phyloP scores from a whole-genome alignment of 257 asterid genomes.

The Solanum chilense region DNA sequence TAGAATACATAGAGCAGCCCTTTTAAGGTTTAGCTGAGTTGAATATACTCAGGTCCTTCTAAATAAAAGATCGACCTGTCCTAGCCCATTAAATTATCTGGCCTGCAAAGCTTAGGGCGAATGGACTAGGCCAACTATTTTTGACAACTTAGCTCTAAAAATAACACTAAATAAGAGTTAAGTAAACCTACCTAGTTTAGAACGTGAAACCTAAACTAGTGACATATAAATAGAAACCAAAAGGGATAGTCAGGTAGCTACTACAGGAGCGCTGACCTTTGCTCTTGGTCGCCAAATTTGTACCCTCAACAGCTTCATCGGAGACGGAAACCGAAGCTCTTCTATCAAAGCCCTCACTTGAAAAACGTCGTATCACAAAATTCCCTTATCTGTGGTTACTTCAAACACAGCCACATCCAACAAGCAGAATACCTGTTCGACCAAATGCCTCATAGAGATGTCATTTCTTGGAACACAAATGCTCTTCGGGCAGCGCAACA shows the following conservation, averaged over 20 bases:
- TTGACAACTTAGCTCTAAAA: too few relatives aligned
- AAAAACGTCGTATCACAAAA: slow-evolving; percentile 53
- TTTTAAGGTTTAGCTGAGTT: too few relatives aligned
- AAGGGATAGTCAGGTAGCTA: background rate
- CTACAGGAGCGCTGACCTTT: background rate
- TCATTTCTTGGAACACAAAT: slow-evolving; percentile 17
- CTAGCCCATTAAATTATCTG: too few relatives aligned
- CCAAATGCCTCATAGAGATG: slow-evolving; percentile 35
- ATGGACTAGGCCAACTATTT: too few relatives aligned
- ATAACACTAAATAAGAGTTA: too few relatives aligned
- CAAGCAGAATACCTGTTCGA: slow-evolving; percentile 28
- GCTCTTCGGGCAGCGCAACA: background rate
- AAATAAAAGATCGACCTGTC: too few relatives aligned
- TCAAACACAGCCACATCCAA: slow-evolving; percentile 30
- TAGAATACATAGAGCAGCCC: fast-evolving
- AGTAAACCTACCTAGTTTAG: too few relatives aligned
- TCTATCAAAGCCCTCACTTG: background rate
- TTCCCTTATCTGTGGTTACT: slow-evolving; percentile 47
- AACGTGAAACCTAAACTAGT: too few relatives aligned
- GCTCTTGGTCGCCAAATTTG: background rate
- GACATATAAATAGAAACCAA: too few relatives aligned
- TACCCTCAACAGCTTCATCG: background rate
- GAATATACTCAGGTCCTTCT: too few relatives aligned
- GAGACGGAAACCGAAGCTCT: too few relatives aligned
- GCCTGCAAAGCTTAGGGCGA: too few relatives aligned